These are phyloP conservation scores for Vishniacozyma victoriae DNA, from an alignment of 768 basidiomycete species.

Conservation along the genomic window DNA sequence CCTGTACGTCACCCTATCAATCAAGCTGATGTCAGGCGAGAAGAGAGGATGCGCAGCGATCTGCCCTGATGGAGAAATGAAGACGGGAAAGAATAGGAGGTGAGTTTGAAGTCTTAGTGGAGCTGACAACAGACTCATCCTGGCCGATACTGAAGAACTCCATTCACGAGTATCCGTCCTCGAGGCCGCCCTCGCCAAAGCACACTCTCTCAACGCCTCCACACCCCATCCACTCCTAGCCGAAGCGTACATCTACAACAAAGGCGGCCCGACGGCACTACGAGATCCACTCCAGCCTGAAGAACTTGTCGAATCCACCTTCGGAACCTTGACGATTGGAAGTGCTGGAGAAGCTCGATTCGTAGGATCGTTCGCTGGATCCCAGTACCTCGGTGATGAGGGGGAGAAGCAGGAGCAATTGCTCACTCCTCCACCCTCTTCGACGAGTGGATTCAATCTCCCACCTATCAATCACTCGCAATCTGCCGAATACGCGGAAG, in stretches of 20 bases:
- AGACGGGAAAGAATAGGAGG: slow-evolving; percentile 41
- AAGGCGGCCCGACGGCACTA: no score
- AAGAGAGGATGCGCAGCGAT: slow-evolving; percentile 43
- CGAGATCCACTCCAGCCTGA: slow-evolving; percentile 10
- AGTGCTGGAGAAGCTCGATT: slow-evolving; percentile 37
- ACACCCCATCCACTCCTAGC: slow-evolving; percentile 36
- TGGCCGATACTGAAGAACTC: slow-evolving; percentile 42
- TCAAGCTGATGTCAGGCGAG: slow-evolving; percentile 17
- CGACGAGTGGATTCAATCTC: slow-evolving; percentile 2
- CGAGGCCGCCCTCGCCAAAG: slow-evolving; percentile 40
- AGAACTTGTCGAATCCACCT: slow-evolving; percentile 30
- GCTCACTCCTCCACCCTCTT: neutral
- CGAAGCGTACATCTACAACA: slow-evolving; percentile 1
- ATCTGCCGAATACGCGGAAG: slow-evolving; percentile 7
- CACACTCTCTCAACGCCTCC: slow-evolving; percentile 22
- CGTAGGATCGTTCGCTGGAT: slow-evolving; percentile 40
- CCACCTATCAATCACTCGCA: no score
- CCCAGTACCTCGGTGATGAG: slow-evolving; percentile 28
- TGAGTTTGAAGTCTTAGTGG: slow-evolving; percentile 1
- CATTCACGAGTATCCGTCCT: slow-evolving; percentile 39
- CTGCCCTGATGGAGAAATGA: slow-evolving; percentile 42
- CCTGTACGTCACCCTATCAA: slow-evolving; percentile 19
- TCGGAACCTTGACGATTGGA: slow-evolving; percentile 43
- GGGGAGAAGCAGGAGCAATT: neutral
- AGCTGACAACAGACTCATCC: slow-evolving; percentile 26